These are phyloP conservation scores for Psilocybe azurescens DNA, from an alignment of 768 basidiomycete species.

Conservation along the genomic window DNA sequence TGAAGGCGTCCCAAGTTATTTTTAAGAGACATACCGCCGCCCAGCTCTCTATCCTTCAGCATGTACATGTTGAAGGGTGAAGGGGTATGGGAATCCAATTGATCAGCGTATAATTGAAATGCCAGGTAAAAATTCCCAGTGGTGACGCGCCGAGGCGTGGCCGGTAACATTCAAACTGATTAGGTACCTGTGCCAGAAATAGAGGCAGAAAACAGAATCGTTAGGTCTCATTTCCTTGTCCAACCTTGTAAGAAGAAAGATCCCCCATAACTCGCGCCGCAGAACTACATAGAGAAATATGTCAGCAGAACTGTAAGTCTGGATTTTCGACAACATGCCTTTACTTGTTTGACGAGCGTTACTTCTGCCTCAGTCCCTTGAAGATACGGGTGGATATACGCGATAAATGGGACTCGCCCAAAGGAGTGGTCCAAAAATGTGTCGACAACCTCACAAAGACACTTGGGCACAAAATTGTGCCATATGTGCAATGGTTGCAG, in stretches of 20 bases:
- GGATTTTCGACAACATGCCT: not conserved
- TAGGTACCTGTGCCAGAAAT: not conserved
- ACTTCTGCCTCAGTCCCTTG: slow-evolving; percentile 32
- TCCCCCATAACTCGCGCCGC: not conserved
- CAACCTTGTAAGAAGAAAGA: not conserved
- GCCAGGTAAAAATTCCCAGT: not conserved
- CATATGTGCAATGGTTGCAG: slow-evolving; percentile 37
- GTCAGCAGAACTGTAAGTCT: slow-evolving; percentile 21
- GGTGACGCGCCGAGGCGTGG: not conserved
- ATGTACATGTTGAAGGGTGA: not conserved
- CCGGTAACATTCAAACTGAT: not conserved
- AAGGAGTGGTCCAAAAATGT: slow-evolving; percentile 31
- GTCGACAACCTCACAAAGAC: slow-evolving; percentile 31
- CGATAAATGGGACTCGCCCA: slow-evolving; percentile 40
- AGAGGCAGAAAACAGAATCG: not conserved
- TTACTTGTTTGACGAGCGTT: not conserved
- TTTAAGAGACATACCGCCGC: slow-evolving; percentile 1
- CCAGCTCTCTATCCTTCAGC: not conserved
- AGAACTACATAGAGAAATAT: not conserved
- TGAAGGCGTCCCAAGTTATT: not conserved
- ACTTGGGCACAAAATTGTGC: slow-evolving; percentile 39
- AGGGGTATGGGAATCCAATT: not conserved
- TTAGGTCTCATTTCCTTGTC: not conserved
- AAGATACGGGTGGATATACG: slow-evolving; percentile 43
- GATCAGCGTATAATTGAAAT: slow-evolving; percentile 6